Conservation (phyloP, 2,329 filamentous ascomycete species). For the Colletotrichum cuscutae region DNA sequence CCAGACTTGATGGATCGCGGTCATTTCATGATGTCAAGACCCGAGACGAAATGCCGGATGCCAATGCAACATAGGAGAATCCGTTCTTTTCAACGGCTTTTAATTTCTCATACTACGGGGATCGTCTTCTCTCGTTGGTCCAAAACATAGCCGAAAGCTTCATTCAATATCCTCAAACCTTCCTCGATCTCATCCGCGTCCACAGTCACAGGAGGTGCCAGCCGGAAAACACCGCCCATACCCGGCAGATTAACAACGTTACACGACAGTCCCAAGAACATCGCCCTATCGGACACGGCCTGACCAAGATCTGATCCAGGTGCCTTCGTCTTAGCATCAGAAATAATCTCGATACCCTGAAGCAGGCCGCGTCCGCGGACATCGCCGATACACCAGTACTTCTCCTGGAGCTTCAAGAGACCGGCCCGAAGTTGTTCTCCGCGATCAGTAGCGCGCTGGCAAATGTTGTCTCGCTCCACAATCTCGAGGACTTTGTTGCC, state of each 20-base stretch:
- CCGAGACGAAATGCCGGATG: not conserved
- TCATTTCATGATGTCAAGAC: too few relatives aligned
- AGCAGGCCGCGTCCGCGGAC: constrained; percentile 62
- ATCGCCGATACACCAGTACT: constrained; percentile 64
- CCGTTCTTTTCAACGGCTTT: not conserved
- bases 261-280: constrained; percentile 58
- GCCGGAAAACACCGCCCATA: constrained; percentile 60
- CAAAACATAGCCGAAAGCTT: constrained; percentile 49
- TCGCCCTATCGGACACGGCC: constrained; percentile 53
- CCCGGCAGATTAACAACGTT: constrained; percentile 58
- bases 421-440: constrained; percentile 56
- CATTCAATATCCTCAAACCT: constrained; percentile 60
- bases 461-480: constrained; percentile 58
- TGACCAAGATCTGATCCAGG: constrained; percentile 55
- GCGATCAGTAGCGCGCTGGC: constrained; percentile 50
- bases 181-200: constrained; percentile 54
- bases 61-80: not conserved
- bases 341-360: constrained; percentile 61
- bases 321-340: constrained; percentile 52
- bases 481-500: constrained; percentile 66
- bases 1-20: too few relatives aligned
- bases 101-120: not conserved
- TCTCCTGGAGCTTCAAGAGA: constrained; percentile 54
- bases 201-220: constrained; percentile 62
- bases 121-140: not conserved